Base-by-base conservation (phyloP, 2,329 filamentous ascomycete species). In the Arthrobotrys entomopaga region DNA sequence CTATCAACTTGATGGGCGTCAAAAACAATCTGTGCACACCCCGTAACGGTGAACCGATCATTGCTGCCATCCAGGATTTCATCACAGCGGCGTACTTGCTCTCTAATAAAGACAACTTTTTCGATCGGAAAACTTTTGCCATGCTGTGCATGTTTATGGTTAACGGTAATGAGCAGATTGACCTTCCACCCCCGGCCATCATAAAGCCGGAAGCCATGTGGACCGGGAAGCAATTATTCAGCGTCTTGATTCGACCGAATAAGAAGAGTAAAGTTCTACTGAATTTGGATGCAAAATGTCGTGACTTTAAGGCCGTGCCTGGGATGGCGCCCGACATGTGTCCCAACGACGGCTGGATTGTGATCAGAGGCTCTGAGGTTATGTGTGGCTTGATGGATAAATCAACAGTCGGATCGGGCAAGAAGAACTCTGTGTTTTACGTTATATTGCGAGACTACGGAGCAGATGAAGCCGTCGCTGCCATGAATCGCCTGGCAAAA, bases 341-440 rank as follows among this genome's bases (percentile, higher is more conserved):
- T 79, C 88, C 91, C 15, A 92, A 95, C 77, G 95, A 99, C 81
- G 89, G 90, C 6, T 98, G 92, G 87, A 85, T 99, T 8, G 92
- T 97, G 13, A 90, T 99, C 76, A 91, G 94, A 67, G 98, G 99
- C 80, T 98, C 94, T 0, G 93, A 97, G 81, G 89, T 98, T 75
- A 96, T 99, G 91, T 98, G 94, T 80, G 95, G 95, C 75, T 87
- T 90, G 72, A 97, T 98, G 93, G 95, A 99, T 84, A 99, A 99
- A 82, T 91, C 92, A 0, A 98, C 93, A 0, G 92, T 99, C n/a
- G 95, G 95, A 78, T 89, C 92, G 4, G 95, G 95, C 78, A 98
- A 98, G 84, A 99, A 99, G 80, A 94, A 97, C 81, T 97, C 93
- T 0, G 89, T 99, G 19, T 99, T 98, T 80, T 99, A 97, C 80